Evolutionary conservation across 2,329 filamentous ascomycete genomes (phyloP).

Genomic region (Camillea tinctor): DNA sequence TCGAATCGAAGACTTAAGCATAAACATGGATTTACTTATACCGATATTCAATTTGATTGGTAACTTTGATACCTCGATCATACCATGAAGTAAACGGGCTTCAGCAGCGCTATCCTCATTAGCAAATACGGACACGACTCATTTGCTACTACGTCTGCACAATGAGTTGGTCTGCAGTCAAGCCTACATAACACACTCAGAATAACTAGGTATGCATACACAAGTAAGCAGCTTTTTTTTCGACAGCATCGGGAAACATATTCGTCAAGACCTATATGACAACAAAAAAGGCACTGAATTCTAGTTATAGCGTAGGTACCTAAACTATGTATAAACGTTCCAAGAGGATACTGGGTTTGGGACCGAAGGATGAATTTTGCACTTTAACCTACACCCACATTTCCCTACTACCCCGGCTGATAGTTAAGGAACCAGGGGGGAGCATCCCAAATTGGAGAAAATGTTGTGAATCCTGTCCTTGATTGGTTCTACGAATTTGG

Average conservation of each 20-base stretch:
- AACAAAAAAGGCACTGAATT: background rate
- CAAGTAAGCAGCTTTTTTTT: too few species aligned
- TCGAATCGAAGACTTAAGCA: background rate
- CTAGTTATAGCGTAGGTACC: background rate
- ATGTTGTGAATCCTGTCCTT: background rate
- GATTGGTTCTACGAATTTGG: background rate
- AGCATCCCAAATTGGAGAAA: background rate
- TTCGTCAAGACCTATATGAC: too few species aligned
- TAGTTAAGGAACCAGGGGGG: background rate
- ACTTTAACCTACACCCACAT: background rate
- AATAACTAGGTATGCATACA: too few species aligned
- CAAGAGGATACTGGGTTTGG: background rate
- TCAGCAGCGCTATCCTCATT: too few species aligned
- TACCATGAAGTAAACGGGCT: too few species aligned
- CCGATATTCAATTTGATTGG: background rate
- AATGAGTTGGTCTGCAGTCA: too few species aligned
- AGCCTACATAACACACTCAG: too few species aligned
- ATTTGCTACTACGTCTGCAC: too few species aligned
- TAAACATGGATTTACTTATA: background rate
- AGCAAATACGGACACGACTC: too few species aligned
- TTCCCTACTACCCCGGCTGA: background rate
- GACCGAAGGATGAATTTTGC: background rate
- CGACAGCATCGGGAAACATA: too few species aligned
- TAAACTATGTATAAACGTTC: background rate
- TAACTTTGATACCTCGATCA: too few species aligned